Evolutionary conservation across 257 asterid genomes (phyloP).

Genomic region (Capsicum pubescens): DNA sequence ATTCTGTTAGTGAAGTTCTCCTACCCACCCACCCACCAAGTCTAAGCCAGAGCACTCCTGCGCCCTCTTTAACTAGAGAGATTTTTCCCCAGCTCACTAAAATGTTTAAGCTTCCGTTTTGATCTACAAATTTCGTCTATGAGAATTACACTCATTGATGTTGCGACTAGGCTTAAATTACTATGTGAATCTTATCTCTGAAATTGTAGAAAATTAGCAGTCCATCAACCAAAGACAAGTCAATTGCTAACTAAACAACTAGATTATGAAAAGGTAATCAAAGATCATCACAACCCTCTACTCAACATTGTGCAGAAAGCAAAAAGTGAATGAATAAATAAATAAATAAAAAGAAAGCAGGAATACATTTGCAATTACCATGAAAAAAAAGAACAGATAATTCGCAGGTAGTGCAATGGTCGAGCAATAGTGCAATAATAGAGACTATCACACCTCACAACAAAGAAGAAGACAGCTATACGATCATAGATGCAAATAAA

Average conservation of each 20-base stretch:
- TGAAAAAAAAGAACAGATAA: not conserved
- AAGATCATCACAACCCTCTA: not conserved
- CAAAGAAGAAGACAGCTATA: constrained; percentile 15
- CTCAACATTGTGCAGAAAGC: not conserved
- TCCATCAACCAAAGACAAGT: constrained; percentile 16
- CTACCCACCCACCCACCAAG: not conserved
- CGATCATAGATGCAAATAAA: constrained; percentile 1
- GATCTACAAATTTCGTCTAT: not conserved
- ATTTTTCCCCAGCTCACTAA: not conserved
- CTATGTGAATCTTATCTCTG: not conserved
- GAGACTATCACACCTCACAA: not conserved
- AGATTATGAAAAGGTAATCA: not conserved
- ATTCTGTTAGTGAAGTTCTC: not conserved
- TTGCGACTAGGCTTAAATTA: not conserved
- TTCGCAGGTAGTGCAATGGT: not conserved
- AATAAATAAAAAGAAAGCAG: not conserved
- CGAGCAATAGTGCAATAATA: not conserved
- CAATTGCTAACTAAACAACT: not conserved
- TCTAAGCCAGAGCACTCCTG: not conserved
- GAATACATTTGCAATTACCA: not conserved
- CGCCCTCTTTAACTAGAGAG: not conserved
- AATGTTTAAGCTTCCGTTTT: not conserved
- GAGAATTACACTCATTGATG: not conserved
- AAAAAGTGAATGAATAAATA: not conserved
- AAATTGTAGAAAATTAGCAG: not conserved